A percentile compares a stretch with the other conserved stretches of the same genome.
These are phyloP conservation scores for Cornus suecica DNA, from an alignment of 148 eudicot species.

Conservation along the genomic window DNA sequence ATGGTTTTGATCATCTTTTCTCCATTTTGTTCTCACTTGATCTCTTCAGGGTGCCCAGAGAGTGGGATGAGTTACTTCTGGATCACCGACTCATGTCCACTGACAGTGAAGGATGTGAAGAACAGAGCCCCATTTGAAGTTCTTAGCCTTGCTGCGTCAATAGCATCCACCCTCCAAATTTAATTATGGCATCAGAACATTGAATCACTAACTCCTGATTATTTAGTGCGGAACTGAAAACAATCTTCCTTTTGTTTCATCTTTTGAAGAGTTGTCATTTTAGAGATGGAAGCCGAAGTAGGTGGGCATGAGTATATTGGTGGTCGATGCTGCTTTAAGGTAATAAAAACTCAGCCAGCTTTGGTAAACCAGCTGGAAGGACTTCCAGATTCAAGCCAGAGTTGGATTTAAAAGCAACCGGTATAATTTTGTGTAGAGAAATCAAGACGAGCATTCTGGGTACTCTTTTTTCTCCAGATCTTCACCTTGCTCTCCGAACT, in stretches of 20 bases:
- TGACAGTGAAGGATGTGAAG: slow-evolving; percentile 76
- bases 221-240: background rate
- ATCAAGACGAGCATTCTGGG: no score
- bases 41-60: slow-evolving; percentile 55
- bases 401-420: background rate
- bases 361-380: background rate
- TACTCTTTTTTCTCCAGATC: no score
- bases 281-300: background rate
- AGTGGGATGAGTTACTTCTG: slow-evolving; percentile 80
- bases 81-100: slow-evolving; percentile 96
- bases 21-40: background rate
- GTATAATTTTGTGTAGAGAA: background rate
- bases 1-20: background rate
- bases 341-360: background rate
- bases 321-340: background rate
- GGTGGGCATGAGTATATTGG: background rate
- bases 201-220: background rate
- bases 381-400: background rate
- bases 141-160: slow-evolving; percentile 77
- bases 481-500: no score
- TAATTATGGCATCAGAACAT: slow-evolving; percentile 8
- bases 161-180: slow-evolving; percentile 83
- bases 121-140: slow-evolving; percentile 78
- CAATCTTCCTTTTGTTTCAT: background rate
- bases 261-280: background rate